Percentiles rank a stretch among this genome's conserved stretches.
Evolutionary conservation across 805 yeast species (phyloP).

Genomic region (Barnettozyma californica): DNA sequence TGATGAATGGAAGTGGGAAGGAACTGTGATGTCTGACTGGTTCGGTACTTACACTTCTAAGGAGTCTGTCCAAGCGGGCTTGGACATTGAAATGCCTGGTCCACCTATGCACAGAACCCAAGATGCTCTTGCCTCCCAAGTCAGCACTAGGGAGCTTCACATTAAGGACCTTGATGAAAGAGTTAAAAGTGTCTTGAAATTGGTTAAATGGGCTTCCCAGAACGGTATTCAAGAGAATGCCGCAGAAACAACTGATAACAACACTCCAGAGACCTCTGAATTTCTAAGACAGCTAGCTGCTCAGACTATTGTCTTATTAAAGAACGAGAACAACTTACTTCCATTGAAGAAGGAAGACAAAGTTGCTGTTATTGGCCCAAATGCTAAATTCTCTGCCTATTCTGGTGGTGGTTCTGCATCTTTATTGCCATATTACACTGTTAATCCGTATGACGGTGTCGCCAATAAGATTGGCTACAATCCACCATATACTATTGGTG

Average conservation of each 20-base stretch:
- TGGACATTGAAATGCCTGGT: constrained; percentile 68
- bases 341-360: constrained; percentile 41
- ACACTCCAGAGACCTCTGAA: constrained; percentile 42
- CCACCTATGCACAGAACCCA: constrained; percentile 41
- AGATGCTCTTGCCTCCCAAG: constrained; percentile 36
- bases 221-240: constrained; percentile 31
- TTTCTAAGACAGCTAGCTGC: constrained; percentile 39
- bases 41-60: constrained; percentile 47
- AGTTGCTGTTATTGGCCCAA: constrained; percentile 55
- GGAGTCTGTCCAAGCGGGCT: constrained; percentile 46
- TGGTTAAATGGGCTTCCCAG: constrained; percentile 40
- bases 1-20: constrained; percentile 53
- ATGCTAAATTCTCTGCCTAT: constrained; percentile 43
- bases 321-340: constrained; percentile 42
- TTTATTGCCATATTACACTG: constrained; percentile 40
- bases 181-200: constrained; percentile 42
- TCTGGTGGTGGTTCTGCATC: constrained; percentile 65
- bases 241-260: constrained; percentile 28
- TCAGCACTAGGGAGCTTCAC: constrained; percentile 36
- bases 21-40: constrained; percentile 62
- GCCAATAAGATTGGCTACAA: constrained; percentile 22
- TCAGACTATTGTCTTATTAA: constrained; percentile 53
- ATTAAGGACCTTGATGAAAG: constrained; percentile 42
- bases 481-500: constrained; percentile 31
- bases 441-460: constrained; percentile 46